phyloP scores from a whole-genome alignment of 2,329 filamentous ascomycete species.

The Clarireedia sp. region DNA sequence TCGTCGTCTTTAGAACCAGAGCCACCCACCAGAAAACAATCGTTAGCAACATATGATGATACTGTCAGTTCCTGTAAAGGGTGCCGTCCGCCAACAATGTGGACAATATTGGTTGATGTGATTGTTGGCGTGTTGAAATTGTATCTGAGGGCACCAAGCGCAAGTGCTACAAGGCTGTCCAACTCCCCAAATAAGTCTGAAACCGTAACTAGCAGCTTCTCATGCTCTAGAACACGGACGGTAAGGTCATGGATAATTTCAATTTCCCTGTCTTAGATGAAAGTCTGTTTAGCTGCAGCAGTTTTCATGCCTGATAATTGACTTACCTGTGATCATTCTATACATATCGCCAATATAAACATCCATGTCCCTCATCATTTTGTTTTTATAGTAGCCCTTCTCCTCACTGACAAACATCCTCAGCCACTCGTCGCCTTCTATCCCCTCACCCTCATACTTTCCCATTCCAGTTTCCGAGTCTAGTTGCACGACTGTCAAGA shows the following conservation, averaged over 20 bases:
- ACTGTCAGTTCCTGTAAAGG: conserved; percentile 80
- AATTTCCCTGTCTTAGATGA: conserved; percentile 65
- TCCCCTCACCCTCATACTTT: conserved; percentile 54
- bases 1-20: conserved; percentile 25
- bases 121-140: conserved; percentile 63
- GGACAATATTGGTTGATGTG: conserved; percentile 59
- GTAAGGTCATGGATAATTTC: conserved; percentile 77
- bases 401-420: conserved; percentile 66
- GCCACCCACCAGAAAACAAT: conserved; percentile 62
- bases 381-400: conserved; percentile 79
- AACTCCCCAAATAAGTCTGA: conserved; percentile 81
- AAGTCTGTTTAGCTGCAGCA: neutral
- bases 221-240: conserved; percentile 59
- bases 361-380: conserved; percentile 73
- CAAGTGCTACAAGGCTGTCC: conserved; percentile 75
- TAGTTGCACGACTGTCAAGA: conserved; percentile 66
- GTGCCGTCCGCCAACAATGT: conserved; percentile 74
- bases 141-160: conserved; percentile 68
- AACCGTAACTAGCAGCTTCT: conserved; percentile 56
- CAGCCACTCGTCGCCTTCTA: conserved; percentile 59
- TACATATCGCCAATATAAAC: conserved; percentile 77
- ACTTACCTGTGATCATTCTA: conserved; percentile 66
- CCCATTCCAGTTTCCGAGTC: conserved; percentile 50
- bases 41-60: conserved; percentile 73
- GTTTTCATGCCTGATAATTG: neutral